Percentiles rank a stretch among this genome's conserved stretches.
Evolutionary conservation across 805 yeast species (phyloP).

Genomic region (Saturnispora gosingensis): DNA sequence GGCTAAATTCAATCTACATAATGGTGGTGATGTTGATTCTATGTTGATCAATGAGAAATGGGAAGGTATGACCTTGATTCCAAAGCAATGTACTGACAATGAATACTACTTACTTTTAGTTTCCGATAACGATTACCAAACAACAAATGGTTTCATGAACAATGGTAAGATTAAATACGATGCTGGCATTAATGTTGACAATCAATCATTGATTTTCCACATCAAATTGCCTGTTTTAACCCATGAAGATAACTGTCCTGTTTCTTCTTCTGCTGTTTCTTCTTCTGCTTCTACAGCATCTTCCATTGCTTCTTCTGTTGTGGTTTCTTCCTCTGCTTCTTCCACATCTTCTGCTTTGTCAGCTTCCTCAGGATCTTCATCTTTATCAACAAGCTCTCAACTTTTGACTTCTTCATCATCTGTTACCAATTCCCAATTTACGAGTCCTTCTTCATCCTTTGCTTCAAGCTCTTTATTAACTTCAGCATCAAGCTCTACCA

Average conservation of each 20-base stretch:
- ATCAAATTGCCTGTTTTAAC: constrained; percentile 23
- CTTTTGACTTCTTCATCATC: background rate
- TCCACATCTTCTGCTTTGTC: background rate
- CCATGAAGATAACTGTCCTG: constrained; percentile 7
- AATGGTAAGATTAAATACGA: constrained; percentile 21
- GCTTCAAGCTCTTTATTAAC: background rate
- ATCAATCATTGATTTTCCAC: constrained; percentile 24
- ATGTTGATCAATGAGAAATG: constrained; percentile 25
- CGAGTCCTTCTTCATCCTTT: background rate
- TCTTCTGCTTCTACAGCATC: background rate
- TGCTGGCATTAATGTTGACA: constrained; percentile 22
- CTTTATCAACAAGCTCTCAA: background rate
- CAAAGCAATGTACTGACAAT: constrained; percentile 24
- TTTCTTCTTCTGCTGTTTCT: background rate
- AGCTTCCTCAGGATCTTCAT: background rate
- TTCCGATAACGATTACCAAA: constrained; percentile 26
- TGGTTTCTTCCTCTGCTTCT: background rate
- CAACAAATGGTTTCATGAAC: constrained; percentile 24
- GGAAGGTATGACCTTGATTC: constrained; percentile 27
- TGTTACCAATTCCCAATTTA: background rate
- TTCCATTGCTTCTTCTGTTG: background rate
- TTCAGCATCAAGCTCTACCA: background rate
- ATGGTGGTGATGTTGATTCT: constrained; percentile 24
- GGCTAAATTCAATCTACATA: constrained; percentile 25
- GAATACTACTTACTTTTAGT: constrained; percentile 22